Evolutionary conservation across 1,284 basidiomycete species (phyloP).

Genomic region (Cronartium quercuum): DNA sequence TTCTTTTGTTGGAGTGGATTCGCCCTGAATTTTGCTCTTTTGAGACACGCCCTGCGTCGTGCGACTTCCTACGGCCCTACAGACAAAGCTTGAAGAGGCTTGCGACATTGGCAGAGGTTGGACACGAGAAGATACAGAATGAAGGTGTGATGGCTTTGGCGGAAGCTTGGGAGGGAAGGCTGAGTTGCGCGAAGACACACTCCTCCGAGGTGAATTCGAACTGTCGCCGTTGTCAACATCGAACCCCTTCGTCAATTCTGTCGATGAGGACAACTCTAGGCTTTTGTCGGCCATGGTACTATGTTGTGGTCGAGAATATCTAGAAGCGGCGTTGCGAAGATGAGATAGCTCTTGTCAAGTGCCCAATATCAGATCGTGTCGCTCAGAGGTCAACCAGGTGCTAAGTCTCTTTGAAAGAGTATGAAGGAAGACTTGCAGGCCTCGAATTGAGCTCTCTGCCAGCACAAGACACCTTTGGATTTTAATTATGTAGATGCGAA

Average conservation of each 20-base stretch:
- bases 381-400: too few species aligned
- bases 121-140: neutral
- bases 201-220: neutral
- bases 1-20: too few species aligned
- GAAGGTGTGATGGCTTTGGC: neutral
- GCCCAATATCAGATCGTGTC: too few species aligned
- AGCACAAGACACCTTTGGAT: too few species aligned
- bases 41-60: neutral
- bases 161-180: neutral
- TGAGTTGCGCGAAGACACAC: neutral
- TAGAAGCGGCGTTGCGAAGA: too few species aligned
- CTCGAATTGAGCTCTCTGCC: too few species aligned
- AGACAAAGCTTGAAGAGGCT: neutral
- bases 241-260: neutral
- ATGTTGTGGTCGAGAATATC: too few species aligned
- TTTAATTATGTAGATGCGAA: too few species aligned
- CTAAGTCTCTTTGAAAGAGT: too few species aligned
- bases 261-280: neutral
- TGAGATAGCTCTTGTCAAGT: too few species aligned
- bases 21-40: neutral
- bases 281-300: neutral
- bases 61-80: neutral
- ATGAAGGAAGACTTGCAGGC: too few species aligned
- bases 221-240: neutral
- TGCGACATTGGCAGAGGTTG: neutral